These are phyloP conservation scores for Syncephalis plumigaleata DNA, from an alignment of 371 early-diverging fungal species.

Conservation along the genomic window DNA sequence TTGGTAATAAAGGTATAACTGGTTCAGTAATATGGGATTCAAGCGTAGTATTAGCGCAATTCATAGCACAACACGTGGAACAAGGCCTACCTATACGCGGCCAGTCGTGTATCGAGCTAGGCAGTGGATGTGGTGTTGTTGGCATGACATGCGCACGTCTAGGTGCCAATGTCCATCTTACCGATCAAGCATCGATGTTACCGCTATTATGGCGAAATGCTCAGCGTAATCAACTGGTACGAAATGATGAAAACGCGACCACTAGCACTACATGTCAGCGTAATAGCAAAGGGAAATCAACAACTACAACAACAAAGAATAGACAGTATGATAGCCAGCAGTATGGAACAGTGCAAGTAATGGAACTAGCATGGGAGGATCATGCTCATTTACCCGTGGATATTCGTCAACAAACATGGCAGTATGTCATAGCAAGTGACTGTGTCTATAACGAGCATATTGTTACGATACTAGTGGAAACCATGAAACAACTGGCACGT, in stretches of 20 bases:
- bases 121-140: constrained; percentile 5
- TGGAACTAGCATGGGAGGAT: too few relatives aligned
- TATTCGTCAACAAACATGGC: too few relatives aligned
- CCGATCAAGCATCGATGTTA: constrained; percentile 5
- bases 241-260: too few relatives aligned
- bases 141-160: constrained; percentile 4
- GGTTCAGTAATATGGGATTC: constrained; percentile 7
- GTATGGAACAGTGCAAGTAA: too few relatives aligned
- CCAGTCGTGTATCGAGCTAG: constrained; percentile 3
- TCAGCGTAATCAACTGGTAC: constrained; percentile 1
- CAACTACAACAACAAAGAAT: too few relatives aligned
- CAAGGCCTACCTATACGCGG: background rate
- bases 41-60: constrained; percentile 1
- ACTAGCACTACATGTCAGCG: too few relatives aligned
- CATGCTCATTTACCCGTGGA: too few relatives aligned
- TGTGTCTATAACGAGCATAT: constrained; percentile 7
- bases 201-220: constrained; percentile 4
- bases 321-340: too few relatives aligned
- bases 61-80: background rate
- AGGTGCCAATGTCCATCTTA: constrained; percentile 1
- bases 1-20: constrained; percentile 1
- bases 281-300: too few relatives aligned
- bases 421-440: constrained; percentile 6
- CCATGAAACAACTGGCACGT: constrained; percentile 1
- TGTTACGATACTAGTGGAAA: constrained; percentile 3